Evolutionary conservation across 257 asterid genomes (phyloP).

Genomic region (Gardenia jasminoides): DNA sequence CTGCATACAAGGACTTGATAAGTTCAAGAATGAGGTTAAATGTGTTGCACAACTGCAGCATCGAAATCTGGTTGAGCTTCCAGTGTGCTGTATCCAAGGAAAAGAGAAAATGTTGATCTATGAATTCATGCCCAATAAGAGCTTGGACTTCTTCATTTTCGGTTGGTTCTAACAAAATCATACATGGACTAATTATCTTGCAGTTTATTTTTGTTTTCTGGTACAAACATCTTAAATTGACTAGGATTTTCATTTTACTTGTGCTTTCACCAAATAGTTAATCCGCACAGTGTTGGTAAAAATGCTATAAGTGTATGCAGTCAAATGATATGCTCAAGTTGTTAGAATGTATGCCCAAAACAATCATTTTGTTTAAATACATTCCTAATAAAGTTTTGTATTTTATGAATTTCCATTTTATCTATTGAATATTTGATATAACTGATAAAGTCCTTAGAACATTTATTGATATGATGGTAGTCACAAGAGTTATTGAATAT

Average conservation of each 20-base stretch:
- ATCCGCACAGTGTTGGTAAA: too few species aligned
- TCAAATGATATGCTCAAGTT: neutral
- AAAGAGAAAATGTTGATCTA: conserved; percentile 50
- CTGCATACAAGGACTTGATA: conserved; percentile 48
- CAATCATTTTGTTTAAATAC: too few species aligned
- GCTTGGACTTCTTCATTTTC: conserved; percentile 47
- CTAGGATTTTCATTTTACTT: neutral
- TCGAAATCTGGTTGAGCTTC: conserved; percentile 53
- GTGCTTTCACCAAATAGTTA: neutral
- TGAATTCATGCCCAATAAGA: conserved; percentile 48
- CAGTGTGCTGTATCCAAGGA: conserved; percentile 50
- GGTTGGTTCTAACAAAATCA: conserved; percentile 25
- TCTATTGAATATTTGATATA: too few species aligned
- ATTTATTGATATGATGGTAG: too few species aligned
- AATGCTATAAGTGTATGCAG: neutral
- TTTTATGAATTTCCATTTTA: too few species aligned
- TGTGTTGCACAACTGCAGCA: conserved; percentile 53
- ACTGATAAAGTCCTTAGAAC: too few species aligned
- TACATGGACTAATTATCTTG: neutral
- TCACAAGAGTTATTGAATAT: too few species aligned
- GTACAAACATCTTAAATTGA: neutral
- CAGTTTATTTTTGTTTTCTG: neutral
- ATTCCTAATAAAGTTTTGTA: too few species aligned
- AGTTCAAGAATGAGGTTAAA: conserved; percentile 51
- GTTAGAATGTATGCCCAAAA: too few species aligned